Evolutionary conservation across 176 grass and related monocot species (phyloP).

Genomic region (Avena sativa): DNA sequence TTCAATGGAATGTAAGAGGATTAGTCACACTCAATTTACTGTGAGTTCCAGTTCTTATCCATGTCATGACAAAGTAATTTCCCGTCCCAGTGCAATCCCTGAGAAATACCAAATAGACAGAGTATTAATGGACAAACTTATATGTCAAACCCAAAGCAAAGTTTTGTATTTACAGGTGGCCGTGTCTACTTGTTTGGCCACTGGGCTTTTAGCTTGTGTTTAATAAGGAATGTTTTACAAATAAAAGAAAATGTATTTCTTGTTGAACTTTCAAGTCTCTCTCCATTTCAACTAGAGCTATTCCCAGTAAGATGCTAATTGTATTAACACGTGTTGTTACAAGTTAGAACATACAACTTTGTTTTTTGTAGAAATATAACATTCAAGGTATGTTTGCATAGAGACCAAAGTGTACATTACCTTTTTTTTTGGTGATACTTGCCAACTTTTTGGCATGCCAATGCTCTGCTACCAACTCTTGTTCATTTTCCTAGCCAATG

Average conservation of each 20-base stretch:
- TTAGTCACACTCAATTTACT: not conserved
- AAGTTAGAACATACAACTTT: constrained; percentile 11
- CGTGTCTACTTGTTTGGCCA: constrained; percentile 15
- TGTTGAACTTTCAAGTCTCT: constrained; percentile 10
- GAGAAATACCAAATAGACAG: not conserved
- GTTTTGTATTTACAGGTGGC: not conserved
- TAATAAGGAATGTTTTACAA: not conserved
- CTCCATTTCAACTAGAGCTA: constrained; percentile 16
- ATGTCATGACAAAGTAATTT: constrained; percentile 17
- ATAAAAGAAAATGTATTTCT: constrained; percentile 24
- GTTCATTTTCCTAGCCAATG: not conserved
- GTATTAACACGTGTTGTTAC: not conserved
- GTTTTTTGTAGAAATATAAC: constrained; percentile 23
- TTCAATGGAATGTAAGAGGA: not conserved
- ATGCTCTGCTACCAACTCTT: not conserved
- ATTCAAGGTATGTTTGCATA: not conserved
- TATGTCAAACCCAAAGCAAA: not conserved
- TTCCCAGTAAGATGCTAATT: not conserved
- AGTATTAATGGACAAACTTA: constrained; percentile 18
- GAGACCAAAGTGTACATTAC: not conserved
- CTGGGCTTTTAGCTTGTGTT: constrained; percentile 18
- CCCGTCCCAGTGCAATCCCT: not conserved
- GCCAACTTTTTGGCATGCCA: not conserved
- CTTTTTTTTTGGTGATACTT: not conserved
- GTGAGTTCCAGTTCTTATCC: constrained; percentile 4